Base-by-base conservation (phyloP, 2,329 filamentous ascomycete species). In the Alternaria postmessia region DNA sequence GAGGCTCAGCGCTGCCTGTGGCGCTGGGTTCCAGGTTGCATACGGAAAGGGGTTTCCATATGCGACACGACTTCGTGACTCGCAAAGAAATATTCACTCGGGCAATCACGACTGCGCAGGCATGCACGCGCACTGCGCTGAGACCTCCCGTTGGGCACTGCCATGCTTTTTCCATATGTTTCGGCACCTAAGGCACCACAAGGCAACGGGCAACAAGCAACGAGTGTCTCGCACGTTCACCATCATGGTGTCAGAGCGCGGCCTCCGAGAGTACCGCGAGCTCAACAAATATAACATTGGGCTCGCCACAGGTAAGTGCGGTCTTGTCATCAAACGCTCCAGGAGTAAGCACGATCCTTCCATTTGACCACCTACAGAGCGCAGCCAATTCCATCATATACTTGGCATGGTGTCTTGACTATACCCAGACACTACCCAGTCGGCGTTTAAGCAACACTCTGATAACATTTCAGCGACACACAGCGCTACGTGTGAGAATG, bases 131-230 rank as follows among this genome's bases (percentile, higher is more conserved):
- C 32, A 53, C 41, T 34, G 16, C 14, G 24, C 18, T 34, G 30
- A 32, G 14, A 32, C 30, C 34, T 36, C 51, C 38, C 18, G 55
- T 58, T 58, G 55, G 55, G 49, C 46, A 16, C 30, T 22, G 46
- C 20, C 22, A 30, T 36, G 46, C 46, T 49, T 49, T 49, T 24
- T 12, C 22, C 22, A 16, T 11, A 12, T 24, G 14, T 16, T 24
- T 49, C 34, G 32, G 32, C 24, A 49, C 46, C 46, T 11, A 49
- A 49, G 46, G 30, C 46, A 49, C 30, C 11, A 3, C 46, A 38
- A 24, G 20, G 46, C 46, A 38, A 36, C 46, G 14, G 46, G 30
- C 30, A 49, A 49, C 46, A 38, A 49, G 46, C 46, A 49, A 49
- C 7, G 20, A 49, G 32, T 20, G 30, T 48, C 30, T 34, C 18